Percentiles rank a stretch among this genome's conserved stretches.
These are phyloP conservation scores for Gossypium schwendimanii DNA, from an alignment of 441 rosid genomes.

Conservation along the genomic window DNA sequence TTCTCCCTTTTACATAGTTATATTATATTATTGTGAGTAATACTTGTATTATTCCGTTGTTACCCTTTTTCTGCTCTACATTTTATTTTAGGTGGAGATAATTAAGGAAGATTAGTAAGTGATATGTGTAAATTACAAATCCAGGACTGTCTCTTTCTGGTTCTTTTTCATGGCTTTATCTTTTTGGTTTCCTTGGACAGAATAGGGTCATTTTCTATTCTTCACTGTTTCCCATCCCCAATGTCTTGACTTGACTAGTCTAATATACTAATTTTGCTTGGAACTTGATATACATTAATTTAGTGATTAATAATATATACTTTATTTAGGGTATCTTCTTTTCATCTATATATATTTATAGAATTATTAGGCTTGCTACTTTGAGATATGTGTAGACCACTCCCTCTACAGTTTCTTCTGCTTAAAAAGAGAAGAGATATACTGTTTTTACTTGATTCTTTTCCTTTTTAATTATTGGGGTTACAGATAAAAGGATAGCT, in stretches of 20 bases:
- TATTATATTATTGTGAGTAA: conserved; percentile 14
- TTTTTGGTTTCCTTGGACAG: not conserved
- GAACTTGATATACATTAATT: conserved; percentile 1
- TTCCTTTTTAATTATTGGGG: not conserved
- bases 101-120: not conserved
- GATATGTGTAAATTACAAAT: not conserved
- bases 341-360: not conserved
- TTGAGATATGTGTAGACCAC: conserved; percentile 1
- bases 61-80: not conserved
- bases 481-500: not conserved
- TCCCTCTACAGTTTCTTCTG: not conserved
- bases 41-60: conserved; percentile 11
- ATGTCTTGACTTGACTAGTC: conserved; percentile 16
- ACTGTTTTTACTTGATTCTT: not conserved
- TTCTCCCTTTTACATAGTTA: not conserved
- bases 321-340: not conserved
- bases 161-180: conserved; percentile 1
- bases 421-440: not conserved
- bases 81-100: too few species aligned
- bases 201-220: not conserved
- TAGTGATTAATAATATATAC: not conserved
- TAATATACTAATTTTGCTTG: not conserved
- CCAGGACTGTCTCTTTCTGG: not conserved
- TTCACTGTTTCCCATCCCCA: conserved; percentile 18
- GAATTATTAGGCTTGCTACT: not conserved